Evolutionary conservation across 1,284 basidiomycete genomes (phyloP).

Genomic region (Macrocybe sp.): DNA sequence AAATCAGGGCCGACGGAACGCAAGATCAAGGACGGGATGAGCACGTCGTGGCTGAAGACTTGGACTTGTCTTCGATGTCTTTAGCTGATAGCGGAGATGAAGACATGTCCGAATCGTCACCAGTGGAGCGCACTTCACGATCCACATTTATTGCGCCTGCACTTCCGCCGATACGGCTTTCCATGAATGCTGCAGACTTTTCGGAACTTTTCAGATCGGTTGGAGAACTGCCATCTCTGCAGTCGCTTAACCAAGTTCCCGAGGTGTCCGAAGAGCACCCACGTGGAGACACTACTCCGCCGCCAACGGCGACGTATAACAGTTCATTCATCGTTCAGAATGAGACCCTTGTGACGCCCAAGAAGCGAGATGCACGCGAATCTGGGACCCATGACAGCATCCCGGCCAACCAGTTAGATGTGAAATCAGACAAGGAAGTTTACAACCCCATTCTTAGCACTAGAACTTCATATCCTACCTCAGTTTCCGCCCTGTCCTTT

Average conservation of each 20-base stretch:
- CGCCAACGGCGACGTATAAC: slow-evolving; percentile 10
- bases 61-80: slow-evolving; percentile 12
- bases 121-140: slow-evolving; percentile 60
- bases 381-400: no score
- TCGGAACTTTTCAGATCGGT: slow-evolving; percentile 62
- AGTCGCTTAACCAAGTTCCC: slow-evolving; percentile 39
- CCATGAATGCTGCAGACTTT: slow-evolving; percentile 77
- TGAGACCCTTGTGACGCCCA: slow-evolving; percentile 14
- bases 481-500: no score
- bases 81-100: slow-evolving; percentile 14
- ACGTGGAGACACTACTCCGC: slow-evolving; percentile 8
- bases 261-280: slow-evolving; percentile 35
- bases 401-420: no score
- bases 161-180: slow-evolving; percentile 77
- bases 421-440: no score
- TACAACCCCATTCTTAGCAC: no score
- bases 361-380: no score
- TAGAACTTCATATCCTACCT: no score
- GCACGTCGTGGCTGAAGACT: slow-evolving; percentile 3
- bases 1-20: slow-evolving; percentile 17
- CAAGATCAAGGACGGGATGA: no score
- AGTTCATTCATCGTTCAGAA: slow-evolving; percentile 17
- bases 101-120: slow-evolving; percentile 48
- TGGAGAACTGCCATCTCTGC: slow-evolving; percentile 28
- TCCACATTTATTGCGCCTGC: slow-evolving; percentile 77